Evolutionary conservation across 306 rosid genomes (phyloP).

Genomic region (Cucumis hystrix): DNA sequence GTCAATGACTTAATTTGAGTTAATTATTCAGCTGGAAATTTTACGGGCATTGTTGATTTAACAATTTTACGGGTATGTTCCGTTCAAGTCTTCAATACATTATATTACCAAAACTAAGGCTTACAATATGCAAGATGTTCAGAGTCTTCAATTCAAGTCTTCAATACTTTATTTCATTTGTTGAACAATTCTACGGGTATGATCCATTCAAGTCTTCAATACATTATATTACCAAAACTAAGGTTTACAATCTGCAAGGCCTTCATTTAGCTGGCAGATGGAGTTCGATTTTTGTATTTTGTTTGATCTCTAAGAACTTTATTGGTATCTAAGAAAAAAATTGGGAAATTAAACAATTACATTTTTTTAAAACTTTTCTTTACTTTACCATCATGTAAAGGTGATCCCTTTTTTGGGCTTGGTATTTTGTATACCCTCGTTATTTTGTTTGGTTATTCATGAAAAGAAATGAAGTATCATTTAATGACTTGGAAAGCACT

Average conservation of each 20-base stretch:
- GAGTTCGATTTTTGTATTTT: background rate
- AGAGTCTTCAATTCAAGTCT: background rate
- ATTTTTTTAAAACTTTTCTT: background rate
- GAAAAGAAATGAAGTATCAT: background rate
- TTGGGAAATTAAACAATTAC: background rate
- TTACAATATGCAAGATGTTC: background rate
- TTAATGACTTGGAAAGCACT: background rate
- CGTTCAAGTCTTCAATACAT: background rate
- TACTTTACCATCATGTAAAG: background rate
- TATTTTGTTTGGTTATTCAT: background rate
- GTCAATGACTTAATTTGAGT: no score
- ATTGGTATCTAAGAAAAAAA: background rate
- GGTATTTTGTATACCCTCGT: background rate
- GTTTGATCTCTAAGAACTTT: background rate
- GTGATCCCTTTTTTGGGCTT: background rate
- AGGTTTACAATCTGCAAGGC: background rate
- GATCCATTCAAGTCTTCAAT: slow-evolving; percentile 9
- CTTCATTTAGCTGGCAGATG: background rate
- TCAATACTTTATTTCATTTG: background rate
- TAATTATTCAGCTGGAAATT: no score
- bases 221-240: background rate
- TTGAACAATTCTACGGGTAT: no score
- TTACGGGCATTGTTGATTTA: background rate
- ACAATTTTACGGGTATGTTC: no score
- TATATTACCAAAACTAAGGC: background rate